phyloP scores from a whole-genome alignment of 208 protist genomes.

The Wallacemonas sp. region DNA sequence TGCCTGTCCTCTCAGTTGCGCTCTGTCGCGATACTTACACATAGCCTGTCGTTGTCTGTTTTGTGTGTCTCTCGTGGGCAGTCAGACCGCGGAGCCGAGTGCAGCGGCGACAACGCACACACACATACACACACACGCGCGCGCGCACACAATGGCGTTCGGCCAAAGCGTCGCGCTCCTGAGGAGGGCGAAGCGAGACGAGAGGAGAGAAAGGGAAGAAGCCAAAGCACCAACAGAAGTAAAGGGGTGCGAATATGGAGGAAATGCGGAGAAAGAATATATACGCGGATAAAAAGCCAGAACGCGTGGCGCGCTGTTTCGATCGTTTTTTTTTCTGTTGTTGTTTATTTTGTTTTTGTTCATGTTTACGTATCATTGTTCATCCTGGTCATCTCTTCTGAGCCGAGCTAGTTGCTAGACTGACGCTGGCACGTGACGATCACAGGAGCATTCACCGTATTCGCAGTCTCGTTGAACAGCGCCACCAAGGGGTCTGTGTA shows the following conservation, averaged over 20 bases:
- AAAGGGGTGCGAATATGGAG: background rate
- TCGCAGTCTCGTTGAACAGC: background rate
- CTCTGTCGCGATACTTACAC: too few relatives aligned
- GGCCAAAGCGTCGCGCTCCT: too few relatives aligned
- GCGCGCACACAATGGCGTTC: too few relatives aligned
- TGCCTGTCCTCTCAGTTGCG: too few relatives aligned
- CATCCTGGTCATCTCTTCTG: background rate
- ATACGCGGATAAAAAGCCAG: background rate
- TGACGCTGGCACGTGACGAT: conserved; percentile 20
- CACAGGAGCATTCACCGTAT: conserved; percentile 21
- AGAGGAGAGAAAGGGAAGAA: too few relatives aligned
- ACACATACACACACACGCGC: too few relatives aligned
- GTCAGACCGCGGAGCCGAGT: too few relatives aligned
- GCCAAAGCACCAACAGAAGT: too few relatives aligned
- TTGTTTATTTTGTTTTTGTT: conserved; percentile 10
- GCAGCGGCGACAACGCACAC: too few relatives aligned
- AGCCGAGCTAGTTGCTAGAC: background rate
- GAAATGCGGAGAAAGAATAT: background rate
- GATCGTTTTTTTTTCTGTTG: background rate
- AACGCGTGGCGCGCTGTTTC: background rate
- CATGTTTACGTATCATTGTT: conserved; percentile 1
- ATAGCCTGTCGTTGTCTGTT: too few relatives aligned
- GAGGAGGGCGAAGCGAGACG: too few relatives aligned
- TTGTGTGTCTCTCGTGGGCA: too few relatives aligned
- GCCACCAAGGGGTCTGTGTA: background rate